Conservation (phyloP, 2,329 filamentous ascomycete genomes). For the Colletotrichum sp. region DNA sequence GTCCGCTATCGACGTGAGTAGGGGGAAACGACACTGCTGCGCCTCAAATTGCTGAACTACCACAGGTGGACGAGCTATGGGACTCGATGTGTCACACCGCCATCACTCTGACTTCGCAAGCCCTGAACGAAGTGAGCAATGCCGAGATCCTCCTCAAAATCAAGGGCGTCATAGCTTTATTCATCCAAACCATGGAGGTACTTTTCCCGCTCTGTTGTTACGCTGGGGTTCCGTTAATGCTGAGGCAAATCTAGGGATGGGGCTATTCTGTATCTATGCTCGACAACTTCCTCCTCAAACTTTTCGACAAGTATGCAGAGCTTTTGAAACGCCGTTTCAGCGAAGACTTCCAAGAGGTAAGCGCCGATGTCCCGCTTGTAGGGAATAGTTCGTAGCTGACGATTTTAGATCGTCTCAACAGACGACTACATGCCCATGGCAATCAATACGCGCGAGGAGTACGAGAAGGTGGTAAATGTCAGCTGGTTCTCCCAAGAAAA, state of each 20-base stretch:
- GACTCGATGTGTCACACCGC: slow-evolving; percentile 95
- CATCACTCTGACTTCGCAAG: slow-evolving; percentile 80
- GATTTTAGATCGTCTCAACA: slow-evolving; percentile 72
- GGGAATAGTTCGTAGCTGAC: slow-evolving; percentile 13
- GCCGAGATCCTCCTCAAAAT: slow-evolving; percentile 92
- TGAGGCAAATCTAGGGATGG: slow-evolving; percentile 68
- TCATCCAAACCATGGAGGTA: slow-evolving; percentile 98
- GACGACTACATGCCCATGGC: slow-evolving; percentile 99
- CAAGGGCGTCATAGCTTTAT: slow-evolving; percentile 89
- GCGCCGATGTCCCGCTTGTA: neutral
- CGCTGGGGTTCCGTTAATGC: neutral
- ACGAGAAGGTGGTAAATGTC: slow-evolving; percentile 93
- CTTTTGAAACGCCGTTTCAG: slow-evolving; percentile 90
- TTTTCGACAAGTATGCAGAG: slow-evolving; percentile 95
- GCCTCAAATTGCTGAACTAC: neutral
- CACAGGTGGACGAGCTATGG: slow-evolving; percentile 93
- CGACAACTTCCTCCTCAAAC: slow-evolving; percentile 81
- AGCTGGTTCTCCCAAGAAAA: slow-evolving; percentile 95
- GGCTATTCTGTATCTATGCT: slow-evolving; percentile 83
- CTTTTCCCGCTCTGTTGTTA: slow-evolving; percentile 26
- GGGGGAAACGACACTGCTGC: neutral
- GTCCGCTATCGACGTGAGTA: slow-evolving; percentile 76
- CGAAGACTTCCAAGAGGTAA: slow-evolving; percentile 90
- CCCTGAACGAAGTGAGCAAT: slow-evolving; percentile 80
- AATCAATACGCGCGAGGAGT: slow-evolving; percentile 87